Conservation (phyloP, 108 stramenopile species). For the Skeletonema potamos region DNA sequence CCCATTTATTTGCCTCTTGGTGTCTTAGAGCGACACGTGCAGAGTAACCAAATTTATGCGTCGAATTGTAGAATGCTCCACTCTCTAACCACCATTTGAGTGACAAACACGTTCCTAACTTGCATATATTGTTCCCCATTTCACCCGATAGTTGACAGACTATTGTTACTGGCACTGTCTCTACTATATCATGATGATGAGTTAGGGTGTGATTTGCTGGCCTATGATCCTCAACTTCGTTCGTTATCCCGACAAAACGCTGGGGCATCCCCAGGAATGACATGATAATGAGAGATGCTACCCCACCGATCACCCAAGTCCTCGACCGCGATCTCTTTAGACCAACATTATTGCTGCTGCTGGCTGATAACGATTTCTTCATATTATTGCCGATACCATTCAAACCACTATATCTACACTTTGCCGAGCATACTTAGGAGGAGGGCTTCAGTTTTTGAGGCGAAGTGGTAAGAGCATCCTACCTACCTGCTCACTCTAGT, state of each 20-base stretch:
- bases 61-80: conserved; percentile 18
- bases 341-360: too few relatives aligned
- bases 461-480: too few relatives aligned
- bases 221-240: background rate
- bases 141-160: conserved; percentile 54
- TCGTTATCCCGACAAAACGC: background rate
- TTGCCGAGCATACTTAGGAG: too few relatives aligned
- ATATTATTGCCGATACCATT: too few relatives aligned
- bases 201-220: background rate
- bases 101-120: conserved; percentile 37
- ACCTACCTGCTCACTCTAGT: too few relatives aligned
- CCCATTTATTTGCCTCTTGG: conserved; percentile 28
- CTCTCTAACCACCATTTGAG: conserved; percentile 39
- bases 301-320: background rate
- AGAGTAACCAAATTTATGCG: conserved; percentile 8
- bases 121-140: conserved; percentile 55
- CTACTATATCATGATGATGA: background rate
- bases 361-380: too few relatives aligned
- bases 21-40: conserved; percentile 23
- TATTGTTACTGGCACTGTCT: conserved; percentile 29
- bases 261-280: background rate
- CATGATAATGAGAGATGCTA: background rate
- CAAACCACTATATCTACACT: too few relatives aligned
- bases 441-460: too few relatives aligned
- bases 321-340: background rate